Evolutionary conservation across 2,329 filamentous ascomycete genomes (phyloP).

Genomic region (Sarocladiaceae sp.): DNA sequence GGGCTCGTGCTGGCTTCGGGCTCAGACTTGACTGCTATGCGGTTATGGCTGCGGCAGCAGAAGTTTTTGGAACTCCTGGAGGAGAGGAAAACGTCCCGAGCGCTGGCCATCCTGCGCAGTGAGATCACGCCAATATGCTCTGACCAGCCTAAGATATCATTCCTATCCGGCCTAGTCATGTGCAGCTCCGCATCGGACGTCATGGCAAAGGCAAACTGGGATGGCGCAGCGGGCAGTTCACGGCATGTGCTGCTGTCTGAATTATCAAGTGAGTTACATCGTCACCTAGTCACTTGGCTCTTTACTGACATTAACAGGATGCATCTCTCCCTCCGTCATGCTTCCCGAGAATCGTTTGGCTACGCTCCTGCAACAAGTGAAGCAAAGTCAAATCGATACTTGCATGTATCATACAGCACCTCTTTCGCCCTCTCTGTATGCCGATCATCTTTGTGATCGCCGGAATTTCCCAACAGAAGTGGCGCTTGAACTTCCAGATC

Average conservation of each 20-base stretch:
- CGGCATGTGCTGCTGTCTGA: slow-evolving; percentile 70
- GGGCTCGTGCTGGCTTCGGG: slow-evolving; percentile 70
- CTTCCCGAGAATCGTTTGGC: slow-evolving; percentile 87
- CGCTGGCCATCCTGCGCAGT: slow-evolving; percentile 74
- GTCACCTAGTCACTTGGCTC: no score
- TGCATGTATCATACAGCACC: slow-evolving; percentile 87
- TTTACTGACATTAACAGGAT: slow-evolving; percentile 49
- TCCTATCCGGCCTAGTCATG: slow-evolving; percentile 87
- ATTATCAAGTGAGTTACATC: slow-evolving; percentile 62
- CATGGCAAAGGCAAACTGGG: slow-evolving; percentile 72
- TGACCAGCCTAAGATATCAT: slow-evolving; percentile 70
- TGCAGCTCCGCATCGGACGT: slow-evolving; percentile 73
- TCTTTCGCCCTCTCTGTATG: slow-evolving; percentile 74
- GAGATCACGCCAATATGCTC: slow-evolving; percentile 84
- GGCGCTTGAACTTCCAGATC: slow-evolving; percentile 62
- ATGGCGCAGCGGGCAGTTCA: slow-evolving; percentile 70
- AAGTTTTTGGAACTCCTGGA: slow-evolving; percentile 92
- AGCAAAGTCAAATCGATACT: slow-evolving; percentile 71
- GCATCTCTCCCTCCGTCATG: slow-evolving; percentile 94
- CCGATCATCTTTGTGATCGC: slow-evolving; percentile 78
- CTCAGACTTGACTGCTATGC: slow-evolving; percentile 72
- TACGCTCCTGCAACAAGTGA: slow-evolving; percentile 73
- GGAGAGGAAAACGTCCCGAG: slow-evolving; percentile 62
- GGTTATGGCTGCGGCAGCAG: slow-evolving; percentile 83
- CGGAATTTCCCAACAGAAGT: slow-evolving; percentile 71